phyloP scores from a whole-genome alignment of 345 rosid genomes.

The Eucalyptus erythrocorys region DNA sequence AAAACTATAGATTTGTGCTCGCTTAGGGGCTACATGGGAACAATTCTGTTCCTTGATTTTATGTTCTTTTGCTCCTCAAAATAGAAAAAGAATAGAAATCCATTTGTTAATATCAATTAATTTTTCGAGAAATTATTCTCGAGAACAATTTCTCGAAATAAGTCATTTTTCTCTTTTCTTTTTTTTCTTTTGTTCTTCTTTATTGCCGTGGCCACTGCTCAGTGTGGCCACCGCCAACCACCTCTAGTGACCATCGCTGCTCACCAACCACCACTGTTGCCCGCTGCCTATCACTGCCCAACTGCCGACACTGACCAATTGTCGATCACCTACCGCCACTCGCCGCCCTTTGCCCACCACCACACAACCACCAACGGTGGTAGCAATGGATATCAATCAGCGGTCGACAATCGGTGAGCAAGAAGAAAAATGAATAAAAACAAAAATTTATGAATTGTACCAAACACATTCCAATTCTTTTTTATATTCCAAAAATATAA shows the following conservation, averaged over 20 bases:
- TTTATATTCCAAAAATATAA: fast-evolving
- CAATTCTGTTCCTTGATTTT: fast-evolving
- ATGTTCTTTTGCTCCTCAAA: fast-evolving
- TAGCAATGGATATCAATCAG: fast-evolving
- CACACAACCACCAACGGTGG: fast-evolving
- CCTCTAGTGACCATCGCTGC: too few species aligned
- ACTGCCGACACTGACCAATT: too few species aligned
- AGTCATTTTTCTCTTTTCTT: too few species aligned
- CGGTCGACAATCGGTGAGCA: fast-evolving
- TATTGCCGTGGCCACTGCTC: fast-evolving
- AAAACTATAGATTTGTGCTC: too few species aligned
- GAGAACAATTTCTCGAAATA: fast-evolving
- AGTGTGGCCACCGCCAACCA: fast-evolving
- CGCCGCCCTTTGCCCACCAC: fast-evolving
- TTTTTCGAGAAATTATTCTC: fast-evolving
- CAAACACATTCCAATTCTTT: fast-evolving
- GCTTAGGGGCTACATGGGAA: fast-evolving
- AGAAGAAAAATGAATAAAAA: too few species aligned
- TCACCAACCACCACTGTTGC: fast-evolving
- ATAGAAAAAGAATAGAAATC: fast-evolving
- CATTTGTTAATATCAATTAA: too few species aligned
- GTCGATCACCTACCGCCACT: fast-evolving
- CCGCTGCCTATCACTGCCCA: fast-evolving
- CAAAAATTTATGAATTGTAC: too few species aligned
- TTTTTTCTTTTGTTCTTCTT: too few species aligned